phyloP scores from a whole-genome alignment of 306 rosid species.

The Chamaecrista fasciculata region DNA sequence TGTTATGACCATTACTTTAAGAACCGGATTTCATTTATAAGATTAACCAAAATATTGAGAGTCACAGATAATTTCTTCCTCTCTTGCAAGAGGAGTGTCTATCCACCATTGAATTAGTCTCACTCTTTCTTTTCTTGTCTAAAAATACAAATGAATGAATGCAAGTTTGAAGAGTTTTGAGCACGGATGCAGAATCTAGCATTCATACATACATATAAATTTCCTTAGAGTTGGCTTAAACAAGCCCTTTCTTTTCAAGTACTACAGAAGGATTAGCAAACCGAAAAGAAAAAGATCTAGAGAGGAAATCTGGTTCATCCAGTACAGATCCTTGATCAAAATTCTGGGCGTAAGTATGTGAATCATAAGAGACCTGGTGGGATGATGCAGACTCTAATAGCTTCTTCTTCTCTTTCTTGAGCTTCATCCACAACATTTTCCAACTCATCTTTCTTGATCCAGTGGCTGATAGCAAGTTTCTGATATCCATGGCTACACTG shows the following conservation, averaged over 20 bases:
- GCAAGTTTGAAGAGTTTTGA: background rate
- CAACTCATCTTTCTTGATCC: slow-evolving; percentile 27
- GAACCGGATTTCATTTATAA: background rate
- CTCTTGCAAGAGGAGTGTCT: background rate
- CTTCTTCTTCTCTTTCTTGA: slow-evolving; percentile 43
- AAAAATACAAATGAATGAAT: background rate
- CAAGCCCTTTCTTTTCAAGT: slow-evolving; percentile 21
- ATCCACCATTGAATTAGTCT: background rate
- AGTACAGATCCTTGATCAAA: slow-evolving; percentile 43
- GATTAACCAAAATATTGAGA: background rate
- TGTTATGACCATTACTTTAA: background rate
- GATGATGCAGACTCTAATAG: slow-evolving; percentile 21
- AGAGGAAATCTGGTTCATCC: slow-evolving; percentile 43
- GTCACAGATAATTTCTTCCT: slow-evolving; percentile 4
- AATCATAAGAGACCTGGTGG: slow-evolving; percentile 40
- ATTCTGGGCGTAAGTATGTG: slow-evolving; percentile 55
- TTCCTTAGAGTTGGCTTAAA: slow-evolving; percentile 16
- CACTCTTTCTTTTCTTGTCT: background rate
- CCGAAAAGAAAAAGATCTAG: slow-evolving; percentile 48
- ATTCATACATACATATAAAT: background rate
- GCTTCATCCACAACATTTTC: slow-evolving; percentile 32
- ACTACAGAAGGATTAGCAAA: slow-evolving; percentile 49
- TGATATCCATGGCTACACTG: slow-evolving; percentile 28
- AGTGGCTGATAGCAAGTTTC: slow-evolving; percentile 13
- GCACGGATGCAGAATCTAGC: background rate